Conservation (phyloP, 2,329 filamentous ascomycete genomes). For the Aspergillus piperis region DNA sequence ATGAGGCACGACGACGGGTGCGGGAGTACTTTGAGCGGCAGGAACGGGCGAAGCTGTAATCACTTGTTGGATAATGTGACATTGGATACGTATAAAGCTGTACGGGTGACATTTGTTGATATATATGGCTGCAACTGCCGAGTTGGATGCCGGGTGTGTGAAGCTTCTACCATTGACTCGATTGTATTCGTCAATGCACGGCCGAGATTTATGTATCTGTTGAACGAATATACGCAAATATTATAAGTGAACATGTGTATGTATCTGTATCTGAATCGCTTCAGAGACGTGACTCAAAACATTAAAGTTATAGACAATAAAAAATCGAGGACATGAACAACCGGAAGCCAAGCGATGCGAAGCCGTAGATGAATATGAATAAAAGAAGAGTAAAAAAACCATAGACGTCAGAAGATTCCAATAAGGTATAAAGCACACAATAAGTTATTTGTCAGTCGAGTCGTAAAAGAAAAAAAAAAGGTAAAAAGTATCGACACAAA, state of each 20-base stretch:
- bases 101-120: too few species aligned
- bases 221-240: too few species aligned
- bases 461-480: background rate
- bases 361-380: constrained; percentile 8
- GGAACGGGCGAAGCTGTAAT: constrained; percentile 46
- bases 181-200: too few species aligned
- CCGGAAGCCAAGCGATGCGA: background rate
- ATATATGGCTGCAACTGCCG: background rate
- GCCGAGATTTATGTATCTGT: too few species aligned
- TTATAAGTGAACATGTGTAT: too few species aligned
- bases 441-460: constrained; percentile 4
- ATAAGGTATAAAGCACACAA: background rate
- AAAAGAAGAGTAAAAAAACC: background rate
- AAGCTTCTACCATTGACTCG: too few species aligned
- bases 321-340: constrained; percentile 3
- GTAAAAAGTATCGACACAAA: background rate
- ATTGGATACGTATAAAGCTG: too few species aligned
- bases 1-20: constrained; percentile 70
- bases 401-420: background rate
- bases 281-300: constrained; percentile 1
- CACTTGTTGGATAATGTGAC: too few species aligned
- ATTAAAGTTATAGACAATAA: constrained; percentile 16
- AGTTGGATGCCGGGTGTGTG: background rate
- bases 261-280: background rate
- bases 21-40: constrained; percentile 69